Conservation (phyloP, 1,139 yeast species). For the Zygoascus meyerae region DNA sequence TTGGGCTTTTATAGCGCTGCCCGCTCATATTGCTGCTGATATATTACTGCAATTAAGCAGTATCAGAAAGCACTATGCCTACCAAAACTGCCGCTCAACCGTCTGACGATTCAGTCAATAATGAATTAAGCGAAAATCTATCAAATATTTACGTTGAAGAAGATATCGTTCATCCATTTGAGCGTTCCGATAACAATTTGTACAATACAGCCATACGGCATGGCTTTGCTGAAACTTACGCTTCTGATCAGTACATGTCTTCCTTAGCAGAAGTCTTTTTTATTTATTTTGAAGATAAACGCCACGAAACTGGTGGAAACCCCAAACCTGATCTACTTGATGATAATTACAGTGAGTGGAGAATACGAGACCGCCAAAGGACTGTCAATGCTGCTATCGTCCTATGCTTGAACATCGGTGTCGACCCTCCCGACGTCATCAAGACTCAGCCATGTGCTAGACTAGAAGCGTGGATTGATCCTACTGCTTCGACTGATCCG, state of each 20-base stretch:
- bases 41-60: no score
- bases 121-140: no score
- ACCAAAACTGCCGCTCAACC: no score
- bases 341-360: slow-evolving; percentile 74
- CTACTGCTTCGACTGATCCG: slow-evolving; percentile 73
- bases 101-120: no score
- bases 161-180: slow-evolving; percentile 1
- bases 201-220: slow-evolving; percentile 44
- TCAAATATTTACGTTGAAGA: no score
- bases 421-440: slow-evolving; percentile 94
- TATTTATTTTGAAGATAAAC: slow-evolving; percentile 79
- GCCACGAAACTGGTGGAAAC: slow-evolving; percentile 86
- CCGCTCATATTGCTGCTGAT: no score
- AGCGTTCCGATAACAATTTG: slow-evolving; percentile 5
- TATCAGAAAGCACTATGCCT: no score
- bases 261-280: slow-evolving; percentile 64
- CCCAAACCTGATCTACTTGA: slow-evolving; percentile 54
- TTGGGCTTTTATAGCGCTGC: no score
- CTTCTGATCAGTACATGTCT: slow-evolving; percentile 56
- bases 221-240: slow-evolving; percentile 70
- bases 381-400: slow-evolving; percentile 94
- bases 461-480: slow-evolving; percentile 91
- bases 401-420: slow-evolving; percentile 85
- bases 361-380: slow-evolving; percentile 84
- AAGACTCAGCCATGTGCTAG: slow-evolving; percentile 94